Percentiles rank a stretch among this genome's conserved stretches.
Evolutionary conservation across 2,329 filamentous ascomycete species (phyloP).

Genomic region (Penicillium aurantiogriseum): DNA sequence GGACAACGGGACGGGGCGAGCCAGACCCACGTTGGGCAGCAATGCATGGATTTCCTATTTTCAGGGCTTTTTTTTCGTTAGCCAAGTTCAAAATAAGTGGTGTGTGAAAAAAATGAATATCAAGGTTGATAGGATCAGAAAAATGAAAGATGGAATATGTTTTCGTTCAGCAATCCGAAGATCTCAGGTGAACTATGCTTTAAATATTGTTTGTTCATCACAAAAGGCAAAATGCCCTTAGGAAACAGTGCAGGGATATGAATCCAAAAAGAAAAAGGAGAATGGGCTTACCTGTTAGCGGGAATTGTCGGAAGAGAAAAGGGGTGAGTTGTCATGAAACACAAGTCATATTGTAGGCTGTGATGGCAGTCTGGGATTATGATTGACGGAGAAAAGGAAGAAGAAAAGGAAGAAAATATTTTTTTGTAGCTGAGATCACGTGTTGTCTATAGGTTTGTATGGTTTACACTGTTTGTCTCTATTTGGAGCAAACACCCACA

Average conservation of each 20-base stretch:
- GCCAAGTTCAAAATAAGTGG: conserved; percentile 7
- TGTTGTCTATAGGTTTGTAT: conserved; percentile 2
- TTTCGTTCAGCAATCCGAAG: conserved; percentile 43
- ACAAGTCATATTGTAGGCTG: background rate
- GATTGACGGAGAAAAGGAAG: conserved; percentile 7
- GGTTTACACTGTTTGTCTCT: conserved; percentile 7
- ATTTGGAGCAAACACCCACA: background rate
- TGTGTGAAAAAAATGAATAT: conserved; percentile 9
- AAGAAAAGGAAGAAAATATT: conserved; percentile 8
- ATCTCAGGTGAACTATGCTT: conserved; percentile 47
- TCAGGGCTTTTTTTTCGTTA: conserved; percentile 14
- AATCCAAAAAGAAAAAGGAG: background rate
- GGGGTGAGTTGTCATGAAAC: conserved; percentile 8
- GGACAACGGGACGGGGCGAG: conserved; percentile 23
- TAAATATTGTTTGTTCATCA: conserved; percentile 40
- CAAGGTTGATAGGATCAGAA: conserved; percentile 30
- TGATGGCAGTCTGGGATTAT: background rate
- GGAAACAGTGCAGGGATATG: background rate
- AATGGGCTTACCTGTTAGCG: conserved; percentile 21
- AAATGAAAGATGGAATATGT: conserved; percentile 41
- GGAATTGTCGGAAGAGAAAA: conserved; percentile 3
- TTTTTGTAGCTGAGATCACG: conserved; percentile 9
- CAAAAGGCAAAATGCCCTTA: conserved; percentile 11
- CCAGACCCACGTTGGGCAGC: conserved; percentile 36
- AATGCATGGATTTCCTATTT: conserved; percentile 23